Evolutionary conservation across 129 eudicot genomes (phyloP).

Genomic region (Pseudognaphalium luteoalbum): DNA sequence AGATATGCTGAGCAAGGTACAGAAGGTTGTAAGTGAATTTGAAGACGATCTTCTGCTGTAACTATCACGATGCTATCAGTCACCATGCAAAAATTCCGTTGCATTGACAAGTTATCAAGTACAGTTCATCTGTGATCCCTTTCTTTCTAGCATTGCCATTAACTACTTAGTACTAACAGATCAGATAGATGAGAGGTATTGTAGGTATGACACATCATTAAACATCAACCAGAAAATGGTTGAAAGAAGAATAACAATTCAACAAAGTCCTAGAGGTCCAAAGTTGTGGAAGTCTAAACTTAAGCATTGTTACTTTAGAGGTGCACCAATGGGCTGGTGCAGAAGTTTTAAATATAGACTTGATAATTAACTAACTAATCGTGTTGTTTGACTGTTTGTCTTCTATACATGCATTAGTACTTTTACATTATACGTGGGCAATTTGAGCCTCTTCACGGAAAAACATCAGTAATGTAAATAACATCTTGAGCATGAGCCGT

Average conservation of each 20-base stretch:
- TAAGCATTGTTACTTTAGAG: not conserved
- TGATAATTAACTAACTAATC: not conserved
- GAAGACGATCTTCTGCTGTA: slow-evolving; percentile 49
- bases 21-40: slow-evolving; percentile 57
- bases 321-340: not conserved
- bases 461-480: not conserved
- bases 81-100: not conserved
- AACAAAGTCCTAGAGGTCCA: not conserved
- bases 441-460: not conserved
- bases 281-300: not conserved
- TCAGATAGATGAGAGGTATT: not conserved
- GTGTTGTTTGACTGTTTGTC: not conserved
- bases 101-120: not conserved
- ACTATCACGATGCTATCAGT: slow-evolving; percentile 20
- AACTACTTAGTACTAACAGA: not conserved
- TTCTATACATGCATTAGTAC: not conserved
- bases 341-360: not conserved
- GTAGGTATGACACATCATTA: not conserved
- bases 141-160: not conserved
- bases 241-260: not conserved
- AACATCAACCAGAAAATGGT: no score
- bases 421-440: slow-evolving; percentile 5
- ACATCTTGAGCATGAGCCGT: not conserved
- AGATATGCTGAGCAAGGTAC: slow-evolving; percentile 65
- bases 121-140: not conserved